These are phyloP conservation scores for Trichoderma sp. DNA, from an alignment of 2,329 filamentous ascomycete species.

Conservation along the genomic window DNA sequence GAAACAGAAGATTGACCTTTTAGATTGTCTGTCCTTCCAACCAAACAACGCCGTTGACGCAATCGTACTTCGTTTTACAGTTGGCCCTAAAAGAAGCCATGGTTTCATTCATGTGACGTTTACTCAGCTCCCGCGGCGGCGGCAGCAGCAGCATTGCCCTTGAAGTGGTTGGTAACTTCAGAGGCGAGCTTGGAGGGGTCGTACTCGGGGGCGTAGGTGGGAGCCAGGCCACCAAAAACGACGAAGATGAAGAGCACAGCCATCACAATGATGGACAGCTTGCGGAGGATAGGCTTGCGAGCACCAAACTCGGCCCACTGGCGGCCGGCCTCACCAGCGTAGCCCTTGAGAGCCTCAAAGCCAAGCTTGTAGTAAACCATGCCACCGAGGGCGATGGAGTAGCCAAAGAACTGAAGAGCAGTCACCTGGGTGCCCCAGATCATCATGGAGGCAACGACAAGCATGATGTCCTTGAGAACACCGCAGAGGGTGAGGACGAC, in stretches of 20 bases:
- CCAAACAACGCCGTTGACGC: slow-evolving; percentile 26
- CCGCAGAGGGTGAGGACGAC: slow-evolving; percentile 84
- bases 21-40: slow-evolving; percentile 35
- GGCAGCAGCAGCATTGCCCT: slow-evolving; percentile 25
- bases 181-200: slow-evolving; percentile 50
- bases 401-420: slow-evolving; percentile 76
- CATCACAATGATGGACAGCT: slow-evolving; percentile 67
- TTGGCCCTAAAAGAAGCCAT: not conserved
- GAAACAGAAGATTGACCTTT: slow-evolving; percentile 25
- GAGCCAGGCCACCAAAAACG: slow-evolving; percentile 66
- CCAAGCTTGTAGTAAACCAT: slow-evolving; percentile 80
- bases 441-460: slow-evolving; percentile 75
- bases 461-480: slow-evolving; percentile 84
- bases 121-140: slow-evolving; percentile 13
- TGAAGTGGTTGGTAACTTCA: slow-evolving; percentile 50
- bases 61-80: slow-evolving; percentile 18
- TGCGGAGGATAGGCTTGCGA: slow-evolving; percentile 72
- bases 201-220: slow-evolving; percentile 56
- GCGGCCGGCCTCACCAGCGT: slow-evolving; percentile 68
- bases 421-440: slow-evolving; percentile 78
- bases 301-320: slow-evolving; percentile 85
- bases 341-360: slow-evolving; percentile 78
- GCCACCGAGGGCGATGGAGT: slow-evolving; percentile 73
- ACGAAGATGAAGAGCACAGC: slow-evolving; percentile 65
- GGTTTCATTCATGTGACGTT: slow-evolving; percentile 7